Percentiles rank a stretch among this genome's conserved stretches.
Conservation (phyloP, 768 basidiomycete genomes). For the Cubamyces sp. region DNA sequence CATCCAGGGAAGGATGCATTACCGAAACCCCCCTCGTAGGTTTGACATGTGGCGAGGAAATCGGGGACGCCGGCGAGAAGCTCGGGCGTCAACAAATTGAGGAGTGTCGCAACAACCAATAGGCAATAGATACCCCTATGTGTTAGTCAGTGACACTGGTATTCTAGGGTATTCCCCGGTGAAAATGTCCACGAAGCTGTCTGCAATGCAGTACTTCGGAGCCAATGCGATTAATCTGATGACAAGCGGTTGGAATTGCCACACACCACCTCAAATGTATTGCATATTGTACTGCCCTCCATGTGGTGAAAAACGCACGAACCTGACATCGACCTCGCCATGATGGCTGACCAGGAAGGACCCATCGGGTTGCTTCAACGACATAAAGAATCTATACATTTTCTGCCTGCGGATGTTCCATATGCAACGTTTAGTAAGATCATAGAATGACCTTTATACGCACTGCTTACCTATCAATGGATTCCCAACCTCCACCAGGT, state of each 20-base stretch:
- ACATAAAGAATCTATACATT: conserved; percentile 89
- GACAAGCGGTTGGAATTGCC: neutral
- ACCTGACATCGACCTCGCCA: conserved; percentile 95
- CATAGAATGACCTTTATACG: neutral
- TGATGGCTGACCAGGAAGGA: conserved; percentile 88
- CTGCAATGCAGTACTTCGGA: too few relatives aligned
- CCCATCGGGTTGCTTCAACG: conserved; percentile 89
- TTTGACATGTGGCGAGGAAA: conserved; percentile 91
- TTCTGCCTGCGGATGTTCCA: conserved; percentile 50
- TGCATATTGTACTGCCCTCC: neutral
- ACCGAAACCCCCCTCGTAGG: conserved; percentile 93
- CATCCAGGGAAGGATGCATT: conserved; percentile 36
- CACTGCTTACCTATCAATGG: conserved; percentile 72
- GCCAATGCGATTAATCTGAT: too few relatives aligned
- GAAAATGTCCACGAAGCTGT: neutral
- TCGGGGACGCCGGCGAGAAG: conserved; percentile 74
- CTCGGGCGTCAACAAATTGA: conserved; percentile 88
- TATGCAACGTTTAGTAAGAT: neutral
- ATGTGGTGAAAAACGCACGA: conserved; percentile 26
- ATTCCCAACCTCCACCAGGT: conserved; percentile 79
- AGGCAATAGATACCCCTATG: conserved; percentile 92
- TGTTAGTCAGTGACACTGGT: conserved; percentile 1
- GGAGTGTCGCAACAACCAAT: conserved; percentile 77
- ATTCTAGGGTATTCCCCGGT: neutral
- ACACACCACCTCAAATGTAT: neutral